A percentile compares a stretch with the other conserved stretches of the same genome.
Conservation (phyloP, 192 early-diverging fungal species). For the Allomyces arbusculus region DNA sequence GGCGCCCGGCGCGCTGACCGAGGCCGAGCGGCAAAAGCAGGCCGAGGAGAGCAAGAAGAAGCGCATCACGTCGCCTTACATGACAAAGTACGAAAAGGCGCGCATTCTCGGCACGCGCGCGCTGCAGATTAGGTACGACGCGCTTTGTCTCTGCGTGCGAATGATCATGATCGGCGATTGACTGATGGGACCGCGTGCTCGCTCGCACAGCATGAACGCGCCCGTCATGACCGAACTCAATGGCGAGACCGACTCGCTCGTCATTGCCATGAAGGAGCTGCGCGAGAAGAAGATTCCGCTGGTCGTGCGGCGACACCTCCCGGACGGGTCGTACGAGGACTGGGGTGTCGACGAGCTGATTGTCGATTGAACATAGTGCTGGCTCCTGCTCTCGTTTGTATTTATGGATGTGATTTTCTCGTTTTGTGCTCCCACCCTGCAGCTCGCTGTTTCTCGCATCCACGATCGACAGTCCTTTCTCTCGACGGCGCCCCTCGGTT, state of each 20-base stretch:
- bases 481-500: too few species aligned
- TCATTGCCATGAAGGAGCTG: constrained; percentile 88
- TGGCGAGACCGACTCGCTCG: constrained; percentile 80
- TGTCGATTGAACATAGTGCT: constrained; percentile 24
- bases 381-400: not conserved
- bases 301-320: constrained; percentile 76
- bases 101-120: constrained; percentile 77
- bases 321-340: constrained; percentile 85
- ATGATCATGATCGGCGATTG: too few species aligned
- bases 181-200: constrained; percentile 1
- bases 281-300: constrained; percentile 81
- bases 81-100: constrained; percentile 96
- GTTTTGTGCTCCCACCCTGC: too few species aligned
- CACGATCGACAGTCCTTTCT: too few species aligned
- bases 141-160: too few species aligned
- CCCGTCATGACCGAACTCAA: constrained; percentile 87
- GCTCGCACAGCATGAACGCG: constrained; percentile 74
- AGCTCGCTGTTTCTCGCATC: too few species aligned
- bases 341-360: constrained; percentile 83
- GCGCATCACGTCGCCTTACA: constrained; percentile 86
- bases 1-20: not conserved
- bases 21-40: not conserved
- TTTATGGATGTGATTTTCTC: not conserved
- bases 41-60: constrained; percentile 32
- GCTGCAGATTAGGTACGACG: constrained; percentile 59